These are phyloP conservation scores for Linum lewisii DNA, from an alignment of 345 rosid genomes.

Conservation along the genomic window DNA sequence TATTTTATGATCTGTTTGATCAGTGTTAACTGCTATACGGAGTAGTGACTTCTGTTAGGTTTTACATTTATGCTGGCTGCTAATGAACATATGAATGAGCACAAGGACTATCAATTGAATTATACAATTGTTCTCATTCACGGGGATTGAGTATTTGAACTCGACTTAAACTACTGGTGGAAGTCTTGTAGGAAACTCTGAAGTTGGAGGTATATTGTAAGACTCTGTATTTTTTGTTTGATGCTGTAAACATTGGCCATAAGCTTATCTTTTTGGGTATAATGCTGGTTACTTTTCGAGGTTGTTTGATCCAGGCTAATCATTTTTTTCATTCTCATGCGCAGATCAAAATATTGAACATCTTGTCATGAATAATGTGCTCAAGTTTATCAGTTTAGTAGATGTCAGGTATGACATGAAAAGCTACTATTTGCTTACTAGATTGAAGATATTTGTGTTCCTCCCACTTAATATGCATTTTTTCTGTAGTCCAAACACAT, in stretches of 20 bases:
- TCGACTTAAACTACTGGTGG: not conserved
- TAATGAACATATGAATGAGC: not conserved
- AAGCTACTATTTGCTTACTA: not conserved
- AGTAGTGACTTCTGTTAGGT: not conserved
- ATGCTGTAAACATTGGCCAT: not conserved
- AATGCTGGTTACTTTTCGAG: not conserved
- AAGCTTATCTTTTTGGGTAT: not conserved
- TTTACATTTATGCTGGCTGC: not conserved
- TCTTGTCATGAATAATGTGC: constrained; percentile 68
- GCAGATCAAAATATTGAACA: constrained; percentile 72
- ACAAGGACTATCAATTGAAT: not conserved
- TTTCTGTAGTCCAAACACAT: constrained; percentile 57
- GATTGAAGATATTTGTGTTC: constrained; percentile 7
- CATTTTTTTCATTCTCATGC: constrained; percentile 13
- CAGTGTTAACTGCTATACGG: not conserved
- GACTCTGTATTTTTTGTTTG: not conserved
- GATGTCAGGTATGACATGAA: constrained; percentile 60
- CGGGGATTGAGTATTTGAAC: not conserved
- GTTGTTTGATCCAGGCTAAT: not conserved
- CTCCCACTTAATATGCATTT: constrained; percentile 23
- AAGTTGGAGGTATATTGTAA: not conserved
- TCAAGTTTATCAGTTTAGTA: constrained; percentile 57
- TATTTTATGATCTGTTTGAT: no score
- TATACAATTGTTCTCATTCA: not conserved
- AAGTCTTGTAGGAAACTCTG: not conserved